A percentile compares a stretch with the other conserved stretches of the same genome.
Conservation (phyloP, 345 rosid species). For the Citrus glauca region DNA sequence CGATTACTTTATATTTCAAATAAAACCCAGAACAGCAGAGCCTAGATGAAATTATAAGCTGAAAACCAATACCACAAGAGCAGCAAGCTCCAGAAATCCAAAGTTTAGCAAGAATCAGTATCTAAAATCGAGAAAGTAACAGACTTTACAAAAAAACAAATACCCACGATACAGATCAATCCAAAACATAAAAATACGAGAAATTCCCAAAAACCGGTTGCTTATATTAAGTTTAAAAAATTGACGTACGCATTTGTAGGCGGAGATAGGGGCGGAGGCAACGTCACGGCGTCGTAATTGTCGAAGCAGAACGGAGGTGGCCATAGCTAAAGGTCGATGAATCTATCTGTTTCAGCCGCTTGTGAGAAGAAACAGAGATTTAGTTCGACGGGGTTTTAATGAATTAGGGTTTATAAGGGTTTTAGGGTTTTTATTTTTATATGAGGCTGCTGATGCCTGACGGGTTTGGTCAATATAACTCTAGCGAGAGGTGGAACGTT, state of each 20-base stretch:
- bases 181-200: not conserved
- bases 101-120: not conserved
- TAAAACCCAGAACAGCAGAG: not conserved
- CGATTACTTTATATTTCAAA: not conserved
- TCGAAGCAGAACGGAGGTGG: conserved; percentile 61
- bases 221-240: not conserved
- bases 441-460: not conserved
- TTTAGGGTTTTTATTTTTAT: not conserved
- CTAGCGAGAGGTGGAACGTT: not conserved
- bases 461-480: too few relatives aligned
- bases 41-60: not conserved
- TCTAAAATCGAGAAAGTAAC: not conserved
- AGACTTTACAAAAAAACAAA: not conserved
- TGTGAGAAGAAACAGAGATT: not conserved
- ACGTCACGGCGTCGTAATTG: conserved; percentile 67
- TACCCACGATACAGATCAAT: not conserved
- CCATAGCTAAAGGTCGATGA: conserved; percentile 33
- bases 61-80: not conserved
- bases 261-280: conserved; percentile 50
- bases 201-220: not conserved
- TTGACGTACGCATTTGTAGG: conserved; percentile 56
- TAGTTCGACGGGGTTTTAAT: not conserved
- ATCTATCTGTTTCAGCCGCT: not conserved
- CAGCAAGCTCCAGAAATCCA: not conserved
- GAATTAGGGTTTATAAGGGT: not conserved